A percentile compares a stretch with the other conserved stretches of the same genome.
Conservation (phyloP, 148 eudicot genomes). For the Simmondsia chinensis region DNA sequence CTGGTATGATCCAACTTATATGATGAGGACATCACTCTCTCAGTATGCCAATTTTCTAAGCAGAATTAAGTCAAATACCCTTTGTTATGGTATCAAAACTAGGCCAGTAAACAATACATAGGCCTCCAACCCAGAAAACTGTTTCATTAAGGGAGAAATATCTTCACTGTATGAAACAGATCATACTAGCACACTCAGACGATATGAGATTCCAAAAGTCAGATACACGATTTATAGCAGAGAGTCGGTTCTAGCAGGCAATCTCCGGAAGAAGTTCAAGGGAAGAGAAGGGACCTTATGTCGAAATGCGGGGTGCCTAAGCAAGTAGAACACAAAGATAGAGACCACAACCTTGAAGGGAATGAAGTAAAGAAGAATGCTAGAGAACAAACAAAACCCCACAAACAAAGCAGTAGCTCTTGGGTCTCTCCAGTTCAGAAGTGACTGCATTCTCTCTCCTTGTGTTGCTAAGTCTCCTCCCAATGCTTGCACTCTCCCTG, state of each 20-base stretch:
- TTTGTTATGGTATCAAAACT: too few relatives aligned
- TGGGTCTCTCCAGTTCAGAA: constrained; percentile 36
- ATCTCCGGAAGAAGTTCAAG: constrained; percentile 24
- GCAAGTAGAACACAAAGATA: constrained; percentile 1
- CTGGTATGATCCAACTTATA: too few relatives aligned
- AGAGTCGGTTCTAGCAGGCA: constrained; percentile 26
- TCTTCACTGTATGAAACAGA: too few relatives aligned
- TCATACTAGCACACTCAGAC: too few relatives aligned
- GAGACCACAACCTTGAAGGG: constrained; percentile 3
- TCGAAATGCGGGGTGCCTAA: constrained; percentile 23
- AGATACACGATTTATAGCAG: constrained; percentile 20
- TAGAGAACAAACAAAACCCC: constrained; percentile 9
- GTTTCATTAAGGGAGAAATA: too few relatives aligned
- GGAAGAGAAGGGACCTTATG: constrained; percentile 18
- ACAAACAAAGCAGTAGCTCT: constrained; percentile 34
- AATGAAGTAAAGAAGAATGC: constrained; percentile 10
- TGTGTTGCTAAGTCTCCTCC: constrained; percentile 30
- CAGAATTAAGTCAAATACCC: too few relatives aligned
- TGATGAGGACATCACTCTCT: too few relatives aligned
- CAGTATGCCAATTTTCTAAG: too few relatives aligned
- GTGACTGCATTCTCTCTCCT: constrained; percentile 26
- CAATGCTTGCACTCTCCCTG: constrained; percentile 20
- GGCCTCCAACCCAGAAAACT: too few relatives aligned
- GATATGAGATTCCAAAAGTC: too few relatives aligned
- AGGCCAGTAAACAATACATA: too few relatives aligned